Evolutionary conservation across 2,329 filamentous ascomycete species (phyloP), one percentile per base, ranked within the genome.

Genomic region (Chaetomium sp.): DNA sequence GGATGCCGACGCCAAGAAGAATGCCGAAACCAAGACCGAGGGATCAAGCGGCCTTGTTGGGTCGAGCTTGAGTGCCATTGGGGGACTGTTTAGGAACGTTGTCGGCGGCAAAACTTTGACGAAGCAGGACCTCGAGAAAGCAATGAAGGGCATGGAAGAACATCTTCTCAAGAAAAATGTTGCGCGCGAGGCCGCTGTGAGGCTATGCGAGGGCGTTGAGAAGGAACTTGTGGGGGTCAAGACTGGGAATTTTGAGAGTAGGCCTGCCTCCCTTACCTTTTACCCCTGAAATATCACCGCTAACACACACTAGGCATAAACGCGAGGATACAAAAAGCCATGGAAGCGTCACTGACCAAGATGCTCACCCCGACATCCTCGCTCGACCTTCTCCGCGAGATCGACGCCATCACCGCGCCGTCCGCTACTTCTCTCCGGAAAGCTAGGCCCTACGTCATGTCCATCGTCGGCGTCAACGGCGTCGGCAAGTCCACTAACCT

Each of bases 401-500:
- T 99, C 71, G 89, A 94, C 74, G 85, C 89, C 53, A 87, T 96
- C 67, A 89, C 87, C 7, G 82, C 86, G 12, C 89, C 91, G 0
- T 80, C 89, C 0, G 82, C 80, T 25, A 85, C 87, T 3, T 88
- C 87, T 33, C 82, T 88, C 66, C 81, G 85, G 70, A 83, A 84
- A 65, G 78, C 85, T 23, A 89, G 95, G 4, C 95, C 95, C 51
- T 99, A 98, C 75, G 94, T 98, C 73, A 96, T 99, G 75, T 97
- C 93, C 64, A 97, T 99, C 67, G 95, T 99, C 51, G 95, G 95
- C 67, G 95, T 99, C 75, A 99, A 99, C 76, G 95, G 95, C 61
- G 95, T 99, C 45, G 95, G 95, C 74, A 99, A 99, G 80, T 97
- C 93, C 19, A 99, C 95, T 60, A 98, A 97, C 75, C 83, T 99